Evolutionary conservation across 495 filamentous ascomycete genomes (phyloP).

Genomic region (Thermothielavioides terrestris): DNA sequence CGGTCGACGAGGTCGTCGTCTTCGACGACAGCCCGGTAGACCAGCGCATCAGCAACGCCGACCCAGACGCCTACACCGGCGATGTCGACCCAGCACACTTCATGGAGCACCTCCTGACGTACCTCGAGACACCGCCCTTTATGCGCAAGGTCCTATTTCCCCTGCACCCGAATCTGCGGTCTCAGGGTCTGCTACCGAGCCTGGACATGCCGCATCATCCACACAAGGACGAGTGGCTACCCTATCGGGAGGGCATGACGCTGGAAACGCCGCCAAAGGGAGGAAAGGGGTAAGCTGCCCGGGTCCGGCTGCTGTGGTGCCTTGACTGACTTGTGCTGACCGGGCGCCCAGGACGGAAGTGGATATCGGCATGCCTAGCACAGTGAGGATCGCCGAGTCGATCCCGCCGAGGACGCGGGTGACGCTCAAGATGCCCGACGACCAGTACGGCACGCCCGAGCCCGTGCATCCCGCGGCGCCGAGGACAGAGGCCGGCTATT

Average conservation of each 20-base stretch:
- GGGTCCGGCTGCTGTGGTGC: no score
- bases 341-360: constrained; percentile 39
- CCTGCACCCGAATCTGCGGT: constrained; percentile 58
- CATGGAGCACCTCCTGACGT: constrained; percentile 61
- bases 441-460: constrained; percentile 35
- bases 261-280: constrained; percentile 25
- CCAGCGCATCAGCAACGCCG: constrained; percentile 31
- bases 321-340: no score
- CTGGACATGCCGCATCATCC: constrained; percentile 73
- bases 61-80: constrained; percentile 50
- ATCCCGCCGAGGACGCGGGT: constrained; percentile 55
- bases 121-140: constrained; percentile 68
- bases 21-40: constrained; percentile 52
- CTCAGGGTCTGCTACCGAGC: constrained; percentile 56
- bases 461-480: constrained; percentile 53
- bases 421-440: constrained; percentile 52
- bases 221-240: constrained; percentile 54
- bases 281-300: constrained; percentile 30
- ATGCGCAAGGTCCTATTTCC: constrained; percentile 60
- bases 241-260: constrained; percentile 64
- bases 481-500: constrained; percentile 59
- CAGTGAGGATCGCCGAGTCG: constrained; percentile 42
- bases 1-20: constrained; percentile 67
- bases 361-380: constrained; percentile 48
- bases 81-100: constrained; percentile 59